Conservation (phyloP, 2,329 filamentous ascomycete species). For the Geosmithia morbida region DNA sequence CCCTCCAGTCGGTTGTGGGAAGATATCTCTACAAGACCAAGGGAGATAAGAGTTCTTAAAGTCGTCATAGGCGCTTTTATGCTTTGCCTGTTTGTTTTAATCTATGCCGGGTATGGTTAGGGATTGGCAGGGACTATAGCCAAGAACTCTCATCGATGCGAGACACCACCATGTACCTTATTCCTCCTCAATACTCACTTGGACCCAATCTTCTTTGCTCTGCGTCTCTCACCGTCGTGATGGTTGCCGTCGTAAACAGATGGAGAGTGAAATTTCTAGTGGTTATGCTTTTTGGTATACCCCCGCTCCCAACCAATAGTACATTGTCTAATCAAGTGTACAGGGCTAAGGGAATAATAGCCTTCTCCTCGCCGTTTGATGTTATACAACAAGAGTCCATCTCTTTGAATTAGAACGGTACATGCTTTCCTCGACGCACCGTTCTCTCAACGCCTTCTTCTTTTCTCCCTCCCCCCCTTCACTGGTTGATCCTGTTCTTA, state of each 20-base stretch:
- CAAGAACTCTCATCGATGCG: not conserved
- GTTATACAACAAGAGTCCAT: not conserved
- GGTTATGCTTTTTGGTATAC: not conserved
- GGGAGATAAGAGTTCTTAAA: conserved; percentile 4
- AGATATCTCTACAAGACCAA: conserved; percentile 26
- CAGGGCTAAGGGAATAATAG: not conserved
- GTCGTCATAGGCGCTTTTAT: not conserved
- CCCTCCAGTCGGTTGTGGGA: conserved; percentile 33
- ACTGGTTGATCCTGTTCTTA: conserved; percentile 4
- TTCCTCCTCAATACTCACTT: not conserved
- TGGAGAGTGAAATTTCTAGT: not conserved
- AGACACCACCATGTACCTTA: not conserved
- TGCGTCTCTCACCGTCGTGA: not conserved
- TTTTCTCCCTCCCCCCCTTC: conserved; percentile 5
- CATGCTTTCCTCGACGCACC: not conserved
- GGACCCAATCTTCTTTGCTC: too few species aligned
- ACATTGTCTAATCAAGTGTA: not conserved
- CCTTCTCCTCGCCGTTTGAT: not conserved
- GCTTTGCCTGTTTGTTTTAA: not conserved
- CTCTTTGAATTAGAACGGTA: not conserved
- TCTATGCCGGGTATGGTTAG: not conserved
- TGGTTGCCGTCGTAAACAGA: not conserved
- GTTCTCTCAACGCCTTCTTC: conserved; percentile 1
- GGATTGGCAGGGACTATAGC: not conserved
- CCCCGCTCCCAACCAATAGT: not conserved